A percentile compares a stretch with the other conserved stretches of the same genome.
Conservation (phyloP, 768 basidiomycete genomes). For the Tricholomella constricta region DNA sequence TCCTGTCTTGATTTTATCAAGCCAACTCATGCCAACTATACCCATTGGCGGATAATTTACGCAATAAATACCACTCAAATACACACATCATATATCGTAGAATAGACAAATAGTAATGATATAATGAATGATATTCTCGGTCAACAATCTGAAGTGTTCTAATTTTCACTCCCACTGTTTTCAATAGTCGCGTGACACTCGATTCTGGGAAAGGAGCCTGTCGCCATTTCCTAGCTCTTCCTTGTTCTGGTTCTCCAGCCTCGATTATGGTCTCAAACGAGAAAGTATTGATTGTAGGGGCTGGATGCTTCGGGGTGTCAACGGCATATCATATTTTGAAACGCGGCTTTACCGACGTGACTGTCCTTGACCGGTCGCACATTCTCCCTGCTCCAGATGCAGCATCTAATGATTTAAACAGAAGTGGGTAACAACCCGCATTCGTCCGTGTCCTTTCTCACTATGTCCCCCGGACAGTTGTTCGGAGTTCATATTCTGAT, state of each 20-base stretch:
- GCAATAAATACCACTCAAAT: no score
- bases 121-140: neutral
- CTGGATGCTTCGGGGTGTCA: slow-evolving; percentile 86
- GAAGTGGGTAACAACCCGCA: slow-evolving; percentile 33
- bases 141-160: no score
- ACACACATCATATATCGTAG: no score
- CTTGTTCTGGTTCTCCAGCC: no score
- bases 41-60: no score
- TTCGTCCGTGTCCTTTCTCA: neutral
- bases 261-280: slow-evolving; percentile 21
- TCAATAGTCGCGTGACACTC: no score
- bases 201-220: no score
- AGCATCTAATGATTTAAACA: slow-evolving; percentile 61
- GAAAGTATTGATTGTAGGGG: slow-evolving; percentile 69
- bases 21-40: neutral
- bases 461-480: slow-evolving; percentile 45
- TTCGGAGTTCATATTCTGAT: slow-evolving; percentile 75
- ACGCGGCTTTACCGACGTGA: slow-evolving; percentile 69
- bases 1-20: neutral
- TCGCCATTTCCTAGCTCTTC: no score
- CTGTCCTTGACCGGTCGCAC: slow-evolving; percentile 71
- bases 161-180: no score
- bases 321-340: slow-evolving; percentile 79
- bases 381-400: slow-evolving; percentile 81
- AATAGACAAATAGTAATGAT: no score